Evolutionary conservation across 2,329 filamentous ascomycete genomes (phyloP).

Genomic region (Penicillium fuscoglaucum): DNA sequence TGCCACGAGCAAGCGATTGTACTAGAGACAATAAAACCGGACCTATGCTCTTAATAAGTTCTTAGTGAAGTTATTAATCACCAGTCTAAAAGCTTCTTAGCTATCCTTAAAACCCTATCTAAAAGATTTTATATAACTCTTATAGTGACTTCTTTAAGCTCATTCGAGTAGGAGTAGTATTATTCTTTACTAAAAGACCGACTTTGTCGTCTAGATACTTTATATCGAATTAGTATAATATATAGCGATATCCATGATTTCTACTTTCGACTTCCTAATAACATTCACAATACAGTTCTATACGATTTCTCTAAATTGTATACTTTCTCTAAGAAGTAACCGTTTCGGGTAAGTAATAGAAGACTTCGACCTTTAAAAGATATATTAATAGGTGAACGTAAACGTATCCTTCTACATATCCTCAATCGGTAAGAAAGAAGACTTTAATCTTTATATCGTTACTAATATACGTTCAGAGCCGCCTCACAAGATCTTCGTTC

Average conservation of each 20-base stretch:
- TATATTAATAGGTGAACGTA: not conserved
- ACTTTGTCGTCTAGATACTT: not conserved
- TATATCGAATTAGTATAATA: not conserved
- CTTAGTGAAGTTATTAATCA: not conserved
- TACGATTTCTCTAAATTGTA: not conserved
- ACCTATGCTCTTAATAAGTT: not conserved
- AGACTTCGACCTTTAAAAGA: not conserved
- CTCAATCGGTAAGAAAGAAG: not conserved
- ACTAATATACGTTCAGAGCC: not conserved
- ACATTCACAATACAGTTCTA: not conserved
- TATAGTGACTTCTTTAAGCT: not conserved
- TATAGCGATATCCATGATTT: not conserved
- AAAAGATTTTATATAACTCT: not conserved
- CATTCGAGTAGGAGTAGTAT: not conserved
- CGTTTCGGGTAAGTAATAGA: not conserved
- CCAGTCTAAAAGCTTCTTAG: not conserved
- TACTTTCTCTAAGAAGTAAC: not conserved
- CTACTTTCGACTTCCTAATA: not conserved
- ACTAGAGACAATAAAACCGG: not conserved
- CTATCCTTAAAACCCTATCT: not conserved
- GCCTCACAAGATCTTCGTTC: not conserved
- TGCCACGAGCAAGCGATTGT: not conserved
- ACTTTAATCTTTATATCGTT: not conserved
- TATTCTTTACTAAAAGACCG: constrained; percentile 1
- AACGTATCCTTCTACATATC: not conserved